Base-by-base conservation (phyloP, 176 grass and related monocot species). In the Calamus simplicifolius region DNA sequence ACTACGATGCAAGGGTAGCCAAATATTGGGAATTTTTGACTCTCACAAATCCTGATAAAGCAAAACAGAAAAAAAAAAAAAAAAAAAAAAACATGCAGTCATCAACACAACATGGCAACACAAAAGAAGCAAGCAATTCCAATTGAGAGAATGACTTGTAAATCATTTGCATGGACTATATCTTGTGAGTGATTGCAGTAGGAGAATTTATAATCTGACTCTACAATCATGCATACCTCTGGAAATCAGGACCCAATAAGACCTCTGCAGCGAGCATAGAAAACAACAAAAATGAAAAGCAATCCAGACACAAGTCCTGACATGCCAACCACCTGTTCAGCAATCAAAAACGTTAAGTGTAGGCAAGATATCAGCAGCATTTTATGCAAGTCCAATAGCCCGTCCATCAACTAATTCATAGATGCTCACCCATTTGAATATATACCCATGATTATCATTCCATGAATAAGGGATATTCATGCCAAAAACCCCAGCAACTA, bases 401-500 rank as follows among this genome's bases (percentile, higher is more conserved):
- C 35, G 8, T 43, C 35, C 12, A 43, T 43, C 35, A 7, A 43
- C 35, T 6, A 43, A 43, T 43, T 43, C 35, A 43, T 43, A 16
- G 15, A 52, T 60, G 27, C 57, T 61, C 61, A 71, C 57, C 57
- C 69, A 61, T 2, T 29, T 52, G 57, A 61, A 59, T 1, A 61
- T 2, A 0, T 60, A 27, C 30, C 27, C 57, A 49, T 61, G 27
- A 43, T 21, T 15, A 14, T 61, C 48, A 31, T 71, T 71, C 69
- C 69, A 71, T 53, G 69, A 61, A 27, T 35, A 71, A 13, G 69
- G 69, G 10, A 61, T 53, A 48, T 71, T 71, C 69, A 71, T 71
- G 38, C 69, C 69, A 60, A 71, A 71, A 61, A 61, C 35, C 4
- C 55, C 69, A 60, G 54, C 69, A 27, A 71, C 18, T 6, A 71